Base-by-base conservation (phyloP, 768 basidiomycete genomes). In the Pleurotus giganteus region DNA sequence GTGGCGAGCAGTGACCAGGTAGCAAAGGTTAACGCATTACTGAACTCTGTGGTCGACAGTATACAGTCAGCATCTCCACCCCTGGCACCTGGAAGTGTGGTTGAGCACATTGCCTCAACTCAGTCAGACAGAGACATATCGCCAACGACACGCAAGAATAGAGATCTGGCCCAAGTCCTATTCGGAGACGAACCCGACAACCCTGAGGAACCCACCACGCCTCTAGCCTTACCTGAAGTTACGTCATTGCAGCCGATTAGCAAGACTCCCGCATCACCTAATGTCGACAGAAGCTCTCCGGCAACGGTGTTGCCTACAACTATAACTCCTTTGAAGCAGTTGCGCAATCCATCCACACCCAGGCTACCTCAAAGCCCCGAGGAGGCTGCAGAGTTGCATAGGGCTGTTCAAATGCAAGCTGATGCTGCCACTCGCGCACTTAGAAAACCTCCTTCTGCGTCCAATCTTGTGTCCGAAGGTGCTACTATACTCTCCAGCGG, bases 121-220 rank as follows among this genome's bases (percentile, higher is more conserved):
- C 61, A 65, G 36, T 62, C 70, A 34, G 67, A 72, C 53, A 54
- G 69, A 61, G 71, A 74, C 52, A 54, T 63, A 15, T 82, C 77
- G 9, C 82, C 74, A 24, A 81, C 77, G 31, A 79, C 83, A 39
- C 83, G 84, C 54, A 78, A 84, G 51, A 85, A 87, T 59, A 76
- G 86, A 59, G 87, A 88, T 63, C 77, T 93, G n/a, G 86, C 89
- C 2, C 85, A 86, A 54, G 85, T 84, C 15, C 71, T 93, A 37
- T 91, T 92, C 61, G 89, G 87, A 15, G 68, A 64, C 15, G 76
- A 79, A 53, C 74, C 72, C 39, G 53, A 51, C 24, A 64, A 67
- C 53, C 57, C 47, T 17, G 63, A 64, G 28, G 62, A 58, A 17
- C 60, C 69, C 36, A 58, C 63, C 31, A 47, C 46, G 53, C 55